These are phyloP conservation scores for Scolecobasidium constrictum DNA, from an alignment of 2,329 filamentous ascomycete species.

Conservation along the genomic window DNA sequence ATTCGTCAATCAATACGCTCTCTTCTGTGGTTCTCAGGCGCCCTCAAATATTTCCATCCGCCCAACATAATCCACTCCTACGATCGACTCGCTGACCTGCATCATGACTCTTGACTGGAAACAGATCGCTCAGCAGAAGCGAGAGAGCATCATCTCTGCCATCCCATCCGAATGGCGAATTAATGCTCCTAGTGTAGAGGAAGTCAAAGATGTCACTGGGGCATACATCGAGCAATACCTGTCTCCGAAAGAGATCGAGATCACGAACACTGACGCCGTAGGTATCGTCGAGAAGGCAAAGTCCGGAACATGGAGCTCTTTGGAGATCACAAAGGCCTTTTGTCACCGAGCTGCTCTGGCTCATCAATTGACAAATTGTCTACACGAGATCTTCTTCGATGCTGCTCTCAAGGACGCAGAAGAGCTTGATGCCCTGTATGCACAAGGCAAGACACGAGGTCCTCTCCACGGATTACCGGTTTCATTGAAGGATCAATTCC, in stretches of 20 bases:
- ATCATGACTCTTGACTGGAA: conserved; percentile 34
- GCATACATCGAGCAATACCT: conserved; percentile 47
- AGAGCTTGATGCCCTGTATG: conserved; percentile 22
- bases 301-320: conserved; percentile 44
- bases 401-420: conserved; percentile 31
- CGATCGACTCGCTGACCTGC: too few species aligned
- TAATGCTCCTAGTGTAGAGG: conserved; percentile 32
- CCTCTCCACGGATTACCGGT: conserved; percentile 37
- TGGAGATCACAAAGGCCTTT: conserved; percentile 45
- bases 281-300: conserved; percentile 45
- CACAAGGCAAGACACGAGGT: conserved; percentile 21
- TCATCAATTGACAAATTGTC: conserved; percentile 33
- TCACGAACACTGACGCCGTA: conserved; percentile 49
- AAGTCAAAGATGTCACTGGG: conserved; percentile 47
- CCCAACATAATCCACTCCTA: too few species aligned
- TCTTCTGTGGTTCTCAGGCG: too few species aligned
- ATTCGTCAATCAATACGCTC: too few species aligned
- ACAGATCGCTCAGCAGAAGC: conserved; percentile 39
- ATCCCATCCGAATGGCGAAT: conserved; percentile 50
- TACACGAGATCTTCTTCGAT: conserved; percentile 40
- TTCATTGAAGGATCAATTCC: conserved; percentile 39
- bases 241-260: conserved; percentile 41
- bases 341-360: conserved; percentile 44
- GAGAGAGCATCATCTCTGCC: conserved; percentile 39
- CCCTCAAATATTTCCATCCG: too few species aligned